Conservation (phyloP, 495 filamentous ascomycete genomes). For the Xylona heveae region DNA sequence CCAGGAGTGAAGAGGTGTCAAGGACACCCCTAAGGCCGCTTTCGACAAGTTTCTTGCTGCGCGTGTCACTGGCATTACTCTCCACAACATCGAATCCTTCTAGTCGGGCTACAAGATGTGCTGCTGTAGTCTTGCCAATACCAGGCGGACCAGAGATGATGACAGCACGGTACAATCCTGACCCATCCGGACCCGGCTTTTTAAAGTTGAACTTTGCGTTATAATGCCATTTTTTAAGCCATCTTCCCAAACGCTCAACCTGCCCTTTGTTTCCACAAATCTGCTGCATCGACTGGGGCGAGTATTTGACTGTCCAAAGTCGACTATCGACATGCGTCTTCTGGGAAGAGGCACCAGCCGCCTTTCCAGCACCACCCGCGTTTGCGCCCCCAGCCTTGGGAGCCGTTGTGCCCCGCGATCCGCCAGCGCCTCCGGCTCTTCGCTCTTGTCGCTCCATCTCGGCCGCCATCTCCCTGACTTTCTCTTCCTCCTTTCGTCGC, state of each 20-base stretch:
- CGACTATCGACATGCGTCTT: conserved; percentile 33
- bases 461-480: conserved; percentile 50
- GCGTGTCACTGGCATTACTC: conserved; percentile 89
- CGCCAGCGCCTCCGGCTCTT: conserved; percentile 6
- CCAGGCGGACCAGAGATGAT: conserved; percentile 91
- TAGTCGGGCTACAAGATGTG: conserved; percentile 79
- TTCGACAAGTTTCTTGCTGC: conserved; percentile 94
- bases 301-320: conserved; percentile 93
- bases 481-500: conserved; percentile 52
- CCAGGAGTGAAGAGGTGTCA: conserved; percentile 78
- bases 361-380: conserved; percentile 7
- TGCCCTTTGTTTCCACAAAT: conserved; percentile 88
- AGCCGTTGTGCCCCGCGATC: too few relatives aligned
- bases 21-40: conserved; percentile 66
- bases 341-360: conserved; percentile 6
- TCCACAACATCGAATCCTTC: conserved; percentile 89
- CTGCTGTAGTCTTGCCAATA: conserved; percentile 94
- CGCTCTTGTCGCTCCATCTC: conserved; percentile 53
- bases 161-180: conserved; percentile 55
- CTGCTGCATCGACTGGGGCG: conserved; percentile 58
- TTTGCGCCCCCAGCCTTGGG: too few relatives aligned
- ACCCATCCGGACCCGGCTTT: conserved; percentile 60
- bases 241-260: conserved; percentile 74
- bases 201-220: conserved; percentile 54
- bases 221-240: conserved; percentile 67